Evolutionary conservation across 2,329 filamentous ascomycete species (phyloP).

Genomic region (Rutstroemia sp.): DNA sequence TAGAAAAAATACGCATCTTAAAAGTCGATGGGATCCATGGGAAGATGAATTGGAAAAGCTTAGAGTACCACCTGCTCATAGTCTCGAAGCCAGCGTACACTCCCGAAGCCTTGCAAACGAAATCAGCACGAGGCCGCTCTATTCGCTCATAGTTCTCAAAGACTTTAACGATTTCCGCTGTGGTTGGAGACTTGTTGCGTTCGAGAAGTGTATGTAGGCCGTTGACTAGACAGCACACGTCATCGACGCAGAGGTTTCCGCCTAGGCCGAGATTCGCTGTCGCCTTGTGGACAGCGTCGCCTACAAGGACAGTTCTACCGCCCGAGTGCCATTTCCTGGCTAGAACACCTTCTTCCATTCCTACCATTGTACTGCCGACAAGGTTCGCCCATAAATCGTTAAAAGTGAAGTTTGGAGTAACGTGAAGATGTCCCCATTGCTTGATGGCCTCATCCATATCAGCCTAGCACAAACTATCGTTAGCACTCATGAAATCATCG

Average conservation of each 20-base stretch:
- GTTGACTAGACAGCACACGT: conserved; percentile 1
- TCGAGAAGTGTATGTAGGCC: neutral
- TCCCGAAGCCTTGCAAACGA: neutral
- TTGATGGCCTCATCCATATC: neutral
- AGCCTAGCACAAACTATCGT: neutral
- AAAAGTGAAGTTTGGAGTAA: neutral
- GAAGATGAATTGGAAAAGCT: neutral
- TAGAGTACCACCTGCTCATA: conserved; percentile 2
- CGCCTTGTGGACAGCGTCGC: conserved; percentile 1
- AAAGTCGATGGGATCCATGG: neutral
- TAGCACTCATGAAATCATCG: neutral
- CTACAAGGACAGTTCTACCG: conserved; percentile 1
- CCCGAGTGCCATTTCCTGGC: conserved; percentile 1
- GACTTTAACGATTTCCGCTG: neutral
- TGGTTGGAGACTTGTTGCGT: neutral
- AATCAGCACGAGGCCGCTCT: conserved; percentile 2
- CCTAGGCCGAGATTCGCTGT: neutral
- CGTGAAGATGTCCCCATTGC: conserved; percentile 1
- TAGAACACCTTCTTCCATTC: neutral
- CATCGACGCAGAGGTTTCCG: neutral
- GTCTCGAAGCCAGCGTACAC: conserved; percentile 1
- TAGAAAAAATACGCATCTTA: neutral
- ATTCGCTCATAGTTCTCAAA: conserved; percentile 3
- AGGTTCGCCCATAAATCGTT: neutral
- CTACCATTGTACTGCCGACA: neutral